Evolutionary conservation across 768 basidiomycete species (phyloP), one percentile per base, ranked within the genome.

Genomic region (Boletus subparvulus): DNA sequence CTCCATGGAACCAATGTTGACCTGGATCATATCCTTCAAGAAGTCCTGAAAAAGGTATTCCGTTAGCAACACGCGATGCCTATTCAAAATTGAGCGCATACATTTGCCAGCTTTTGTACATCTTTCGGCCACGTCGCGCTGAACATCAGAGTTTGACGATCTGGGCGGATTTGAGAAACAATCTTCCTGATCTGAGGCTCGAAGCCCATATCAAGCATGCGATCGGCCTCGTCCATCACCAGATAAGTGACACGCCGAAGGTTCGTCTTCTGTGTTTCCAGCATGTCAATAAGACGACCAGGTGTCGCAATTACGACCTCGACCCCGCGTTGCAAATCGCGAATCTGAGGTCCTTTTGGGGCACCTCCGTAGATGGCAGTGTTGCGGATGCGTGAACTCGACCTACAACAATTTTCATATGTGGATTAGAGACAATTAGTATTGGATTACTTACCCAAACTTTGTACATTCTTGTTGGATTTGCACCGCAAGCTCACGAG

Each of bases 121-220:
- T 99, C 97, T 75, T 98, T 98, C 14, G 97, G 97, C 97, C 97
- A 99, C 8, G 97, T 99, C 13, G 97, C 97, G 52, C 94, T 97
- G 81, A 99, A 99, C 87, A 99, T 97, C 63, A 98, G 82, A 1
- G 97, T 99, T 71, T 99, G 97, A 67, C 97, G 85, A 78, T 99
- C 97, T 42, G 97, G 97, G 40, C 97, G 87, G 68, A 99, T 95
- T 74, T 99, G 97, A 64, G 87, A 80, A 63, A 98, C 92, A 62
- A 99, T 98, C 78, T 98, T 98, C 70, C 95, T 83, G 70, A 99
- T 98, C 73, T 99, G 97, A 51, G 97, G 97, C 77, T 99, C 97
- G 78, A 99, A 99, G 81, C 97, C 97, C 97, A 99, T 99, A 79
- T 99, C 97, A 61, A 99, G 83, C 97, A 99, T 99, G 69, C 97